phyloP scores from a whole-genome alignment of 2,329 filamentous ascomycete genomes.

The Calonectria pteridis region DNA sequence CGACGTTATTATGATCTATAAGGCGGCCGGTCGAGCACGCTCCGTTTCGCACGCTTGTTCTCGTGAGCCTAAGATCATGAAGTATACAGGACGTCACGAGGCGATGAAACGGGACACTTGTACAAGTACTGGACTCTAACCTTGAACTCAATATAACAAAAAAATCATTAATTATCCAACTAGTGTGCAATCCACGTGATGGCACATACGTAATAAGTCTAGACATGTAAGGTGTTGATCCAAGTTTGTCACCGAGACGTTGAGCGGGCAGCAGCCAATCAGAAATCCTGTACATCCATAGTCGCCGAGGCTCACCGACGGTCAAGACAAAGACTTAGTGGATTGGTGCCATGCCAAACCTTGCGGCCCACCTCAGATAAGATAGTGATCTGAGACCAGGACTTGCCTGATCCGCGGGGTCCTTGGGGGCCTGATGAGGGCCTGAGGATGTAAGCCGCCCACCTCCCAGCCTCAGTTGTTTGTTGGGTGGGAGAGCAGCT shows the following conservation, averaged over 20 bases:
- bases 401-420: neutral
- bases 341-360: neutral
- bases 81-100: conserved; percentile 38
- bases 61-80: conserved; percentile 43
- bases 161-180: conserved; percentile 16
- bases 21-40: conserved; percentile 43
- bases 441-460: conserved; percentile 24
- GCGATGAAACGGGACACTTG: conserved; percentile 46
- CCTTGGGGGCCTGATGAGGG: neutral
- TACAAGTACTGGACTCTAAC: conserved; percentile 44
- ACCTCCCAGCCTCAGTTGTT: neutral
- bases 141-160: conserved; percentile 37
- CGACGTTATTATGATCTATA: conserved; percentile 49
- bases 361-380: neutral
- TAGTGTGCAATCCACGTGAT: neutral
- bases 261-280: neutral
- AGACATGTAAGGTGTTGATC: neutral
- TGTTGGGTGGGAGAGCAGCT: neutral
- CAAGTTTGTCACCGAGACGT: neutral
- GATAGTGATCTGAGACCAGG: conserved; percentile 15
- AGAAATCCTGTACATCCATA: neutral
- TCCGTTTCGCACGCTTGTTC: conserved; percentile 33
- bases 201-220: neutral
- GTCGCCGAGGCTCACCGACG: neutral
- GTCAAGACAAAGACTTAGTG: neutral